Evolutionary conservation across 306 rosid species (phyloP).

Genomic region (Pterocarpus santalinus): DNA sequence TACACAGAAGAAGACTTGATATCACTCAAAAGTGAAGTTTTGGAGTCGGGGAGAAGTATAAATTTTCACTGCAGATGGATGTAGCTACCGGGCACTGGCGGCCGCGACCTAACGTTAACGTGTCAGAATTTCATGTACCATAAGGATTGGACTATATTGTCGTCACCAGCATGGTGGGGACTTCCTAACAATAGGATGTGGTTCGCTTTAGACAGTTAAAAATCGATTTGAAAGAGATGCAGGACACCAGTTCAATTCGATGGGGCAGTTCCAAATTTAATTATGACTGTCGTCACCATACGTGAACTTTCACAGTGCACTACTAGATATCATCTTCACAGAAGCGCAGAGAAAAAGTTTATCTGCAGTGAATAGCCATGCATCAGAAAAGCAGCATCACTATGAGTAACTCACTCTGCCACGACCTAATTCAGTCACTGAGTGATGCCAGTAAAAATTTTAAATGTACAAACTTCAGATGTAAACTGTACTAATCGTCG

Average conservation of each 20-base stretch:
- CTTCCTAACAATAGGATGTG: neutral
- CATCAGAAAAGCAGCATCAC: conserved; percentile 9
- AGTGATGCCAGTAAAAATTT: neutral
- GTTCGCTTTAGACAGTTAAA: neutral
- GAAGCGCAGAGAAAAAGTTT: neutral
- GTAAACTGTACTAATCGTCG: neutral
- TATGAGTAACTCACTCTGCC: neutral
- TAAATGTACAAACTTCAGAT: neutral
- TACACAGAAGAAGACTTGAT: no score
- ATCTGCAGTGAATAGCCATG: neutral
- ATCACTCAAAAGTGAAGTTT: no score
- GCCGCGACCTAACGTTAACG: neutral
- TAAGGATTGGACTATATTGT: neutral
- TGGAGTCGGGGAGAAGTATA: no score
- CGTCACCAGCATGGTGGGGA: conserved; percentile 1
- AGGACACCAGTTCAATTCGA: neutral
- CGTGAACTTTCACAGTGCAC: neutral
- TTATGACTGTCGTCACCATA: neutral
- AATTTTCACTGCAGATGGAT: no score
- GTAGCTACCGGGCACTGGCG: neutral
- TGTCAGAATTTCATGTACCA: neutral
- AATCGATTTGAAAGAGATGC: neutral
- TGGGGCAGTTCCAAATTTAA: conserved; percentile 18
- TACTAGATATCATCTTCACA: neutral
- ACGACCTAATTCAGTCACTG: neutral